Conservation (phyloP, 2,329 filamentous ascomycete species). For the Fusarium sp. region DNA sequence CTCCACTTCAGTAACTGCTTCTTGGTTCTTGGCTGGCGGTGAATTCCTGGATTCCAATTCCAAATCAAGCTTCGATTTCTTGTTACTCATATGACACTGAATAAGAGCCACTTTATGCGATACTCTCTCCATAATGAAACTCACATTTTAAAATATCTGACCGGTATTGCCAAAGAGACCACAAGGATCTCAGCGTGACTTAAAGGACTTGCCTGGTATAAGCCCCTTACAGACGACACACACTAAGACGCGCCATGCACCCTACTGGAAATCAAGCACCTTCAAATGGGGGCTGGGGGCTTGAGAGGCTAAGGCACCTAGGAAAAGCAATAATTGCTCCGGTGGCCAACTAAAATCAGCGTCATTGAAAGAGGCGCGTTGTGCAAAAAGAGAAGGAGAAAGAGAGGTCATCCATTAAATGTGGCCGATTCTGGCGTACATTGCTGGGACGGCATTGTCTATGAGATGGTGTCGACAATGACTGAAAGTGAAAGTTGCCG, state of each 20-base stretch:
- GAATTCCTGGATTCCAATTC: conserved; percentile 16
- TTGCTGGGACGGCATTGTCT: conserved; percentile 4
- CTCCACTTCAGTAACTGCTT: conserved; percentile 23
- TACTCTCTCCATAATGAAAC: not conserved
- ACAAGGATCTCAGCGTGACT: not conserved
- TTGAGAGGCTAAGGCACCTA: conserved; percentile 4
- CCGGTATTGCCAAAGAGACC: not conserved
- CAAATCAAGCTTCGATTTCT: conserved; percentile 13
- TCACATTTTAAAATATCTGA: not conserved
- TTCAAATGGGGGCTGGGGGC: conserved; percentile 15
- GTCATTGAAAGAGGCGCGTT: conserved; percentile 1
- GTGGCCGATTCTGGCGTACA: conserved; percentile 2
- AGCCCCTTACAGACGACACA: conserved; percentile 7
- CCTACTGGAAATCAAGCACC: conserved; percentile 6
- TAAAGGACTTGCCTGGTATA: conserved; percentile 3
- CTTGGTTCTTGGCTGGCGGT: conserved; percentile 17
- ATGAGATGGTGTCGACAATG: conserved; percentile 1
- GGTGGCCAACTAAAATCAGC: conserved; percentile 9
- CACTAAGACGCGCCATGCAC: conserved; percentile 26
- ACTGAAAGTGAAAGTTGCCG: conserved; percentile 7
- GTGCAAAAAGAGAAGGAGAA: conserved; percentile 22
- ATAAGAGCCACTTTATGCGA: conserved; percentile 8
- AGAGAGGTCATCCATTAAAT: conserved; percentile 4
- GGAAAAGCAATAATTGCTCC: conserved; percentile 13
- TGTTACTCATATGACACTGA: conserved; percentile 7